These are phyloP conservation scores for Cladophialophora carrionii DNA, from an alignment of 2,329 filamentous ascomycete genomes.

Conservation along the genomic window DNA sequence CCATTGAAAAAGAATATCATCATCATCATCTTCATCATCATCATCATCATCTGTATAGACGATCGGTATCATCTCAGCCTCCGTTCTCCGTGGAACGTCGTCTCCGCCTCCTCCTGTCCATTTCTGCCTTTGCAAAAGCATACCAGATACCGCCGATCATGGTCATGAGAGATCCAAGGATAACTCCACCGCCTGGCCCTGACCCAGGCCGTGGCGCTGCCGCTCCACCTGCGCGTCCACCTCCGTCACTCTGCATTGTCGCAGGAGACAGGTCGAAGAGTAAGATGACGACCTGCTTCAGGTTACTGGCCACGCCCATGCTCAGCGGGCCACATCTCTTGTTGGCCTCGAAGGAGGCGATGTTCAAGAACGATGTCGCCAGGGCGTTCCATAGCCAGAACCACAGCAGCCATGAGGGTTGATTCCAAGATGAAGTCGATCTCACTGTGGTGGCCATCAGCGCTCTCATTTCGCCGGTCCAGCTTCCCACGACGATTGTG, in stretches of 20 bases:
- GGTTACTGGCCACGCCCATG: conserved; percentile 26
- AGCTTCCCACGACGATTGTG: conserved; percentile 17
- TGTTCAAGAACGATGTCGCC: conserved; percentile 21
- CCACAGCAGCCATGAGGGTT: conserved; percentile 1
- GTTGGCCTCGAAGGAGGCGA: conserved; percentile 28
- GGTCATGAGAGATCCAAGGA: conserved; percentile 18
- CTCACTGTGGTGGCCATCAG: background rate
- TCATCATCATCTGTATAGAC: background rate
- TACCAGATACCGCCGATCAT: conserved; percentile 20
- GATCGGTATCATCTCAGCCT: background rate
- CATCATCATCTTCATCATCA: no score
- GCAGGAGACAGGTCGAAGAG: conserved; percentile 4
- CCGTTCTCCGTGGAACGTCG: background rate
- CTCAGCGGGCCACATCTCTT: conserved; percentile 22
- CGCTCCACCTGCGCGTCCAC: background rate
- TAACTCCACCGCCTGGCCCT: background rate
- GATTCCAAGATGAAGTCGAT: background rate
- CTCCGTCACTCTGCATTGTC: background rate
- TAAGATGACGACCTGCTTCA: conserved; percentile 28
- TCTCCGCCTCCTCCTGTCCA: conserved; percentile 7
- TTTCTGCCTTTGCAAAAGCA: conserved; percentile 8
- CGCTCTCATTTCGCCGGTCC: conserved; percentile 18
- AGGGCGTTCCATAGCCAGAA: conserved; percentile 10
- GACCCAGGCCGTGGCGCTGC: no score
- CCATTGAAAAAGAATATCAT: background rate